Evolutionary conservation across 1,284 basidiomycete species (phyloP).

Genomic region (Takashimella koratensis): DNA sequence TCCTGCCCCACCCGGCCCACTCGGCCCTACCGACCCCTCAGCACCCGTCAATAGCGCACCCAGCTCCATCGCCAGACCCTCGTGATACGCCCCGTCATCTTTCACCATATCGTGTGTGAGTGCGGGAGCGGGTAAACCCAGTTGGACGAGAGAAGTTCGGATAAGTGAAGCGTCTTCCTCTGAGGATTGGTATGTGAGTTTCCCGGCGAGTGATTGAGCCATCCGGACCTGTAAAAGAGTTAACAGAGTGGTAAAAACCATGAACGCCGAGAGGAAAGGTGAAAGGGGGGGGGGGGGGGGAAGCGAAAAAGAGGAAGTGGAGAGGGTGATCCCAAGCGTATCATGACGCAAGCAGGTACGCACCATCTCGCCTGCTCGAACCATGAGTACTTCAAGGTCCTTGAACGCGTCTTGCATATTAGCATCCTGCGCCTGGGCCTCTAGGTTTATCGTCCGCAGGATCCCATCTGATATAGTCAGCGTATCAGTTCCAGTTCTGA

Average conservation of each 20-base stretch:
- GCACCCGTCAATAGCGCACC: conserved; percentile 59
- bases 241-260: neutral
- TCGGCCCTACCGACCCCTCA: conserved; percentile 58
- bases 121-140: conserved; percentile 69
- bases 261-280: neutral
- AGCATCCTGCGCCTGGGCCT: conserved; percentile 61
- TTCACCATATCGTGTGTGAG: conserved; percentile 87
- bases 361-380: conserved; percentile 90
- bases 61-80: conserved; percentile 79
- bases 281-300: neutral
- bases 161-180: conserved; percentile 82
- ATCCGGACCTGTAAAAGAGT: conserved; percentile 54
- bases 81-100: conserved; percentile 75
- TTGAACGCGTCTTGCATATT: conserved; percentile 75
- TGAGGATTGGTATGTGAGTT: conserved; percentile 59
- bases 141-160: conserved; percentile 77
- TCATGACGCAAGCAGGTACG: conserved; percentile 6
- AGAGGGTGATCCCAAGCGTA: too few relatives aligned
- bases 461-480: conserved; percentile 63
- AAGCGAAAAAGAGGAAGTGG: neutral
- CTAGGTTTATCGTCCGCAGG: conserved; percentile 64
- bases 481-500: neutral
- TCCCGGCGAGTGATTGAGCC: conserved; percentile 81
- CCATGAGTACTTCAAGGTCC: conserved; percentile 87
- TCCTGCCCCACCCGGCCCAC: conserved; percentile 15